Evolutionary conservation across 2,329 filamentous ascomycete genomes (phyloP), one percentile per base, ranked within the genome.

Genomic region (Coniochaeta sp.): DNA sequence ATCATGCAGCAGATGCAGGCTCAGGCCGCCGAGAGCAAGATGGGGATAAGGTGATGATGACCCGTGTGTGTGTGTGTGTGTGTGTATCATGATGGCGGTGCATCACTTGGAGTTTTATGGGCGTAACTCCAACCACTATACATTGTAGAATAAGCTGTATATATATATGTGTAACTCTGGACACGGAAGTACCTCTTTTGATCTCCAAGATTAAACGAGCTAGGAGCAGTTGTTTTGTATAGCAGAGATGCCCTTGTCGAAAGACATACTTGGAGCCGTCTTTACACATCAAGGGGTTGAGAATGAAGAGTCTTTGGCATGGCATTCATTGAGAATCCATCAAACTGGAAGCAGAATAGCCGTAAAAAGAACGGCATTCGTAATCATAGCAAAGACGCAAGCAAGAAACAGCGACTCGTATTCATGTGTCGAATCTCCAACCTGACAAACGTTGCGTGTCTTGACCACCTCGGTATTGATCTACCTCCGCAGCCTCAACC

Each of bases 11-110:
- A 28, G 3, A 33, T 14, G 26, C 47, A 60, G 63, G 71, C 75
- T 61, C 64, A 74, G 63, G 67, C 72, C 5, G 68, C 66, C 62
- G 65, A 70, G 67, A 68, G 71, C 22, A 62, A 63, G 26, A 60
- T 57, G 24, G 33, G 6, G 31, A 26, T 28, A 16, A 52, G 26
- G 47, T 52, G 47, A 47, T 14, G 43, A 47, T n/a, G n/a, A n/a
- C n/a, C n/a, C n/a, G n/a, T n/a, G n/a, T n/a, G n/a, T n/a, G n/a
- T n/a, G n/a, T n/a, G n/a, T n/a, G n/a, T n/a, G n/a, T n/a, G 43
- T 4, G 43, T 47, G 43, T 14, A 52, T 52, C 47, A 52, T 26
- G 3, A 24, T 12, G 34, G 52, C 22, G n/a, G n/a, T n/a, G 19
- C 34, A 17, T 36, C 28, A 26, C 17, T 60, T 33, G 26, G 19